These are phyloP conservation scores for Sanguinoderma infundibulare DNA, from an alignment of 1,284 basidiomycete genomes.

Conservation along the genomic window DNA sequence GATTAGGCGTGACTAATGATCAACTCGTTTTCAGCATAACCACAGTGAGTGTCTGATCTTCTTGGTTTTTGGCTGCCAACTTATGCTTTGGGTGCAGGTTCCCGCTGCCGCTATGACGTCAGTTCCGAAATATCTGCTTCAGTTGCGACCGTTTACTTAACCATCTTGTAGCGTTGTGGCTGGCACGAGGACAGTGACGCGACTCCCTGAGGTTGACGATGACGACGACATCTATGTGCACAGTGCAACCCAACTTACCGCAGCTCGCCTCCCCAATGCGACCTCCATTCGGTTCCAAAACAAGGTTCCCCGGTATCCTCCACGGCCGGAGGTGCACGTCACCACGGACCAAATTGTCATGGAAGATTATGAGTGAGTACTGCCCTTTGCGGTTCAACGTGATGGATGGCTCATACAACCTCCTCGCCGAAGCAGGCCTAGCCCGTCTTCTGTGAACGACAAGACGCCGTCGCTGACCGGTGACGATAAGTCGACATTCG, in stretches of 20 bases:
- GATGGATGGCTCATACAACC: background rate
- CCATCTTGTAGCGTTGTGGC: slow-evolving; percentile 53
- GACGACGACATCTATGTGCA: slow-evolving; percentile 53
- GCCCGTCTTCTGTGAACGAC: slow-evolving; percentile 13
- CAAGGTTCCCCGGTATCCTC: slow-evolving; percentile 25
- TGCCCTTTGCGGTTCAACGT: background rate
- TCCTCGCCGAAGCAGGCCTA: slow-evolving; percentile 3
- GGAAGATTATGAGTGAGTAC: slow-evolving; percentile 39
- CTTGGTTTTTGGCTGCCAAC: slow-evolving; percentile 32
- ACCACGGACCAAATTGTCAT: slow-evolving; percentile 63
- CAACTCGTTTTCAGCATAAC: slow-evolving; percentile 28
- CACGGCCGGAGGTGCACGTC: slow-evolving; percentile 59
- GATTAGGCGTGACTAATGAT: background rate
- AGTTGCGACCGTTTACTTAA: background rate
- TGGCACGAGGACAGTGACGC: slow-evolving; percentile 68
- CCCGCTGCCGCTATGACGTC: slow-evolving; percentile 71
- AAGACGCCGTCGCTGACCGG: slow-evolving; percentile 21
- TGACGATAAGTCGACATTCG: slow-evolving; percentile 10
- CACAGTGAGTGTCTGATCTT: slow-evolving; percentile 29
- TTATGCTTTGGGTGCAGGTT: slow-evolving; percentile 48
- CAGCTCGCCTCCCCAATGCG: slow-evolving; percentile 22
- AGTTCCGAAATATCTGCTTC: slow-evolving; percentile 22
- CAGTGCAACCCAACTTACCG: slow-evolving; percentile 45
- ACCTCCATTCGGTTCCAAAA: slow-evolving; percentile 15
- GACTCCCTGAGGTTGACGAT: slow-evolving; percentile 56